Evolutionary conservation across 306 rosid genomes (phyloP).

Genomic region (Heteromeles arbutifolia): DNA sequence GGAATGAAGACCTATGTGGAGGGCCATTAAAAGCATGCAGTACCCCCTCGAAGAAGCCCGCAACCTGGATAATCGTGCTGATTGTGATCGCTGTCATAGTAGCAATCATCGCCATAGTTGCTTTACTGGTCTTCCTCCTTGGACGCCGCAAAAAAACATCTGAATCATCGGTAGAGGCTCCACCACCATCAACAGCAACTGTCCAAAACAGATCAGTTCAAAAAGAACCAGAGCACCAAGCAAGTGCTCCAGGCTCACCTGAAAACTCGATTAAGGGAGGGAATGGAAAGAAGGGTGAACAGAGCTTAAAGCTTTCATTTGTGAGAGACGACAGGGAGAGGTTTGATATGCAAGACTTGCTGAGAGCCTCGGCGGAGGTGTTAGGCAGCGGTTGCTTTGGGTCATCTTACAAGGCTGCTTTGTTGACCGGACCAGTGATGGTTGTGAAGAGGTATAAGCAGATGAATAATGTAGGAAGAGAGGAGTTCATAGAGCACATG

Average conservation of each 20-base stretch:
- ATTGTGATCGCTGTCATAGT: slow-evolving; percentile 33
- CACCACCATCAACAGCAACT: not conserved
- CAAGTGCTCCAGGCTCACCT: slow-evolving; percentile 12
- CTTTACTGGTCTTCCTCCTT: slow-evolving; percentile 19
- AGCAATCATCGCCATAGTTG: slow-evolving; percentile 37
- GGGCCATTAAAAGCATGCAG: slow-evolving; percentile 44
- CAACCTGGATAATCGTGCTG: slow-evolving; percentile 28
- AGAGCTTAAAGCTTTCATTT: slow-evolving; percentile 43
- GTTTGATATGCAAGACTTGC: slow-evolving; percentile 77
- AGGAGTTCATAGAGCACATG: slow-evolving; percentile 86
- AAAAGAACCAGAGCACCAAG: slow-evolving; percentile 3
- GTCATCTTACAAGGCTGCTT: slow-evolving; percentile 84
- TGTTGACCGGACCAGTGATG: slow-evolving; percentile 45
- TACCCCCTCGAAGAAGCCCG: slow-evolving; percentile 6
- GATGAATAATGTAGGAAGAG: slow-evolving; percentile 79
- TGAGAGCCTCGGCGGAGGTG: slow-evolving; percentile 82
- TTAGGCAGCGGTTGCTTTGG: slow-evolving; percentile 79
- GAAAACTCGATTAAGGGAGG: slow-evolving; percentile 16
- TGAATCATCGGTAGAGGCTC: slow-evolving; percentile 27
- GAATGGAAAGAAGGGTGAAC: slow-evolving; percentile 26
- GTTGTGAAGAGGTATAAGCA: slow-evolving; percentile 90
- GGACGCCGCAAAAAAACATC: slow-evolving; percentile 12
- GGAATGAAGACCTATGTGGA: slow-evolving; percentile 69
- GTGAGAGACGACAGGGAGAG: slow-evolving; percentile 50
- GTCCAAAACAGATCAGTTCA: slow-evolving; percentile 4